phyloP scores from a whole-genome alignment of 2,329 filamentous ascomycete genomes.

The Monascus ruber region DNA sequence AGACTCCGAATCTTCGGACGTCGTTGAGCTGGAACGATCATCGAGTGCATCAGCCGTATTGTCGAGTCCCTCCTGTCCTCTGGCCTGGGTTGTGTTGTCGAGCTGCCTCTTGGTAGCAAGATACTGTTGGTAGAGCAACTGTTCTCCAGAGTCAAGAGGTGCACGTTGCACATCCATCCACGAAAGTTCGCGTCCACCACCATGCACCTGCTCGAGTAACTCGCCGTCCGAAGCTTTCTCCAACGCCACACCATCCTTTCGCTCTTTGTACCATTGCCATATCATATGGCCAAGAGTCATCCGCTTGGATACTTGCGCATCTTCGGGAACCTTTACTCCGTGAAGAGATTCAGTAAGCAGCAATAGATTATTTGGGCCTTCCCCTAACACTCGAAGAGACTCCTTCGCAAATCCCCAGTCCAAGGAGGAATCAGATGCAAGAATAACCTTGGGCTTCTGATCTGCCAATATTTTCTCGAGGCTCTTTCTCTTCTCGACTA shows the following conservation, averaged over 20 bases:
- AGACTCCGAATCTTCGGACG: slow-evolving; percentile 78
- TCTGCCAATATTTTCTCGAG: slow-evolving; percentile 56
- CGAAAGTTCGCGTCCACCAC: slow-evolving; percentile 50
- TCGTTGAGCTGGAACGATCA: slow-evolving; percentile 73
- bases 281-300: slow-evolving; percentile 60
- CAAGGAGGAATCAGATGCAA: slow-evolving; percentile 79
- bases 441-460: slow-evolving; percentile 56
- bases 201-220: slow-evolving; percentile 55
- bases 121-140: slow-evolving; percentile 80
- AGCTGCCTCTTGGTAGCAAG: slow-evolving; percentile 78
- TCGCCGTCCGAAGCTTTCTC: slow-evolving; percentile 47
- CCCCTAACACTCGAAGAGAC: slow-evolving; percentile 60
- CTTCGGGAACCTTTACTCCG: slow-evolving; percentile 12
- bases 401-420: slow-evolving; percentile 94
- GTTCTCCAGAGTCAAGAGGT: slow-evolving; percentile 62
- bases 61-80: slow-evolving; percentile 57
- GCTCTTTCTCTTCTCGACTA: slow-evolving; percentile 72
- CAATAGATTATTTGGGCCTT: slow-evolving; percentile 69
- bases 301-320: slow-evolving; percentile 22
- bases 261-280: slow-evolving; percentile 69
- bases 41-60: slow-evolving; percentile 62
- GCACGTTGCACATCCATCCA: slow-evolving; percentile 51
- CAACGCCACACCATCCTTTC: slow-evolving; percentile 50
- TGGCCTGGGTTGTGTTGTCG: slow-evolving; percentile 65
- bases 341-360: slow-evolving; percentile 65